Evolutionary conservation across 2,329 filamentous ascomycete species (phyloP).

Genomic region (Cladosporium sp.): DNA sequence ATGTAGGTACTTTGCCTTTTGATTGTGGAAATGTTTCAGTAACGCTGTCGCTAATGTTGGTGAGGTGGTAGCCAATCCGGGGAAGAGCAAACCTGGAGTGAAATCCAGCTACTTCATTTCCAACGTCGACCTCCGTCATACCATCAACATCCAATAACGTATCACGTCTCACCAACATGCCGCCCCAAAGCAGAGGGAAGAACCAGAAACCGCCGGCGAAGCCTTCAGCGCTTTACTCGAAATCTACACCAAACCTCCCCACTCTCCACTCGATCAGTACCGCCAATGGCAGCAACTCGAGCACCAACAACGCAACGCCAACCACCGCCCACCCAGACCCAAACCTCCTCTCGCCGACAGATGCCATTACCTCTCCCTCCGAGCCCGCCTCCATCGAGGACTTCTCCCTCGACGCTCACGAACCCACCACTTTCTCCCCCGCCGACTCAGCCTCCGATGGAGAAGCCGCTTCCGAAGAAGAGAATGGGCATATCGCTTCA

Average conservation of each 20-base stretch:
- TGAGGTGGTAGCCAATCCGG: no score
- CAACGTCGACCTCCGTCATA: not conserved
- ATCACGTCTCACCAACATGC: constrained; percentile 27
- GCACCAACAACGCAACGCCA: constrained; percentile 14
- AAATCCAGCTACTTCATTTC: not conserved
- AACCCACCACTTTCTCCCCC: constrained; percentile 28
- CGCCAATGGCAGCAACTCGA: constrained; percentile 13
- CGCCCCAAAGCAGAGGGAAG: constrained; percentile 40
- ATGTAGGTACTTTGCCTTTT: no score
- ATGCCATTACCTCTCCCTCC: constrained; percentile 33
- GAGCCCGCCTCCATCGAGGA: constrained; percentile 37
- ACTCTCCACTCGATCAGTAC: constrained; percentile 33
- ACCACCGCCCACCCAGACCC: constrained; percentile 13
- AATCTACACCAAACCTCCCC: constrained; percentile 44
- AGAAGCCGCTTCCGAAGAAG: constrained; percentile 15
- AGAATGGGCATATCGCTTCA: constrained; percentile 20
- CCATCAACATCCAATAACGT: not conserved
- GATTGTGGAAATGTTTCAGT: no score
- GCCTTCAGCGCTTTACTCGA: constrained; percentile 40
- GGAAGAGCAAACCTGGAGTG: no score
- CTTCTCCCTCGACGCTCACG: constrained; percentile 29
- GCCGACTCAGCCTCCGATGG: constrained; percentile 25
- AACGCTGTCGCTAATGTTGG: no score
- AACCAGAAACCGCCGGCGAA: constrained; percentile 23
- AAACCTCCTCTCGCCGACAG: constrained; percentile 14